Conservation (phyloP, 768 basidiomycete genomes). For the Leccinellum rugosiceps region DNA sequence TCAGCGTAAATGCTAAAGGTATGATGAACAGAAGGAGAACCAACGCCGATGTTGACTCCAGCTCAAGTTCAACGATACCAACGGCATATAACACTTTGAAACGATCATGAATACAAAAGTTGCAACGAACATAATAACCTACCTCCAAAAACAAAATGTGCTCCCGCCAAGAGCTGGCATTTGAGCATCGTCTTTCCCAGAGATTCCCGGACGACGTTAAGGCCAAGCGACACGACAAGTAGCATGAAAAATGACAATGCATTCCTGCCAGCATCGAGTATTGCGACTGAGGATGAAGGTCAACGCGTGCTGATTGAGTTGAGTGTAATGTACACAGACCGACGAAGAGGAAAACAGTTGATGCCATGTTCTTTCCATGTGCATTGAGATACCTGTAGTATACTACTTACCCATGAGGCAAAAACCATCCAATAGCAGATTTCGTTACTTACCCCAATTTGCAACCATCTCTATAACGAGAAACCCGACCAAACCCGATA, state of each 20-base stretch:
- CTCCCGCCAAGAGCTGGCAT: slow-evolving; percentile 75
- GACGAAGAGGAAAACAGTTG: slow-evolving; percentile 90
- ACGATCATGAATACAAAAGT: slow-evolving; percentile 7
- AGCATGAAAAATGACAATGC: slow-evolving; percentile 95
- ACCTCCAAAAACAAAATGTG: slow-evolving; percentile 96
- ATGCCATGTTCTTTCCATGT: slow-evolving; percentile 67
- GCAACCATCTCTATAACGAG: slow-evolving; percentile 93
- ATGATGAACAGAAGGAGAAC: slow-evolving; percentile 87
- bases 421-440: not conserved
- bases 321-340: slow-evolving; percentile 44
- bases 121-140: slow-evolving; percentile 25
- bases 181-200: slow-evolving; percentile 81
- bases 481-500: slow-evolving; percentile 83
- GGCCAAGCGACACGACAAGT: slow-evolving; percentile 85
- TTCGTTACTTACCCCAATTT: slow-evolving; percentile 63
- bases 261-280: slow-evolving; percentile 91
- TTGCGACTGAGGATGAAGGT: slow-evolving; percentile 60
- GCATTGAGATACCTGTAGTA: slow-evolving; percentile 96
- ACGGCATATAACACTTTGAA: slow-evolving; percentile 83
- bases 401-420: slow-evolving; percentile 38
- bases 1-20: slow-evolving; percentile 93
- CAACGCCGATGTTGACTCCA: slow-evolving; percentile 87
- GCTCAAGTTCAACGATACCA: slow-evolving; percentile 88
- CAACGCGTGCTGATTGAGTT: not conserved
- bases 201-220: slow-evolving; percentile 88